These are phyloP conservation scores for Xylaria sp. DNA, from an alignment of 2,329 filamentous ascomycete genomes.

Conservation along the genomic window DNA sequence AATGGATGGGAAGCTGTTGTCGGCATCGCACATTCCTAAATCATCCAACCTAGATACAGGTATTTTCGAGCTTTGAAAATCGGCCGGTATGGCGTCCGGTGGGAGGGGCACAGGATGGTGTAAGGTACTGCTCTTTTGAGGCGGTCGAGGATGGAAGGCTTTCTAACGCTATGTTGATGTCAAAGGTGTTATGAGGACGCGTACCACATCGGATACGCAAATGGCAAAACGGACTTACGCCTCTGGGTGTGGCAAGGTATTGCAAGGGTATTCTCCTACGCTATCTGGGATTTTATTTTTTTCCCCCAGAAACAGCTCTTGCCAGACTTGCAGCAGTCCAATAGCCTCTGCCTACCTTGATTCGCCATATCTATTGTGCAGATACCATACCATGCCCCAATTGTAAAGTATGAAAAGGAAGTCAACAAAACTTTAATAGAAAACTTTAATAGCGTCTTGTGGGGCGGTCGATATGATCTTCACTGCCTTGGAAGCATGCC, in stretches of 20 bases:
- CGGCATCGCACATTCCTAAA: background rate
- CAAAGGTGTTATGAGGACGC: background rate
- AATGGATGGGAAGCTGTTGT: background rate
- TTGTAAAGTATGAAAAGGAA: conserved; percentile 34
- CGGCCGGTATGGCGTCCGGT: conserved; percentile 10
- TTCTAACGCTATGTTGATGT: background rate
- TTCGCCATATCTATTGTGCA: conserved; percentile 19
- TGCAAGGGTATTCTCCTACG: background rate
- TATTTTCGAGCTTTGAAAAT: conserved; percentile 10
- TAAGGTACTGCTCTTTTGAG: background rate
- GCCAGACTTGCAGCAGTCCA: background rate
- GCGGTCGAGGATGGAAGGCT: background rate
- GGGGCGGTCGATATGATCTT: background rate
- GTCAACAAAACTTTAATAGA: conserved; percentile 33
- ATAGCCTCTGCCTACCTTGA: background rate
- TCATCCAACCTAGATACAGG: background rate
- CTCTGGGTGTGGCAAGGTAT: background rate
- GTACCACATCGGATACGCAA: conserved; percentile 15
- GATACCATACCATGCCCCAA: conserved; percentile 24
- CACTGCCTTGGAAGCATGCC: background rate
- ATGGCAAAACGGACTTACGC: background rate
- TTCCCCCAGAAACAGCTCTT: background rate
- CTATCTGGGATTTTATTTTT: background rate
- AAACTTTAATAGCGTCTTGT: conserved; percentile 1
- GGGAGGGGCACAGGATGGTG: background rate